Base-by-base conservation (phyloP, 345 rosid species). In the Aquilaria yunnanensis region DNA sequence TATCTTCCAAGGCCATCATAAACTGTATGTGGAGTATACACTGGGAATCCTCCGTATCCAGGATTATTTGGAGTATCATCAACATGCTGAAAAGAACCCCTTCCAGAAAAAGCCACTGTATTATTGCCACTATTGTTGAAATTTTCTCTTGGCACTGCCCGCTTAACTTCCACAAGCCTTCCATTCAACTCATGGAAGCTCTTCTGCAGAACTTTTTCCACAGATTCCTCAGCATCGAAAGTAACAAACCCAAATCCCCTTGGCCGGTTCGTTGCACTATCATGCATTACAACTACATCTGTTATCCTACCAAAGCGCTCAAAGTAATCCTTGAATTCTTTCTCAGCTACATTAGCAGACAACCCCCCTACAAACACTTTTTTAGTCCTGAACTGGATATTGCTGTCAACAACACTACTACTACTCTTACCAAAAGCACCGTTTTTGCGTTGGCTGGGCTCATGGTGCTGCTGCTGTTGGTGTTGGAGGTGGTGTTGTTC, bases 181-280 rank as follows among this genome's bases (percentile, higher is more conserved):
- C 85, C 80, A 72, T 73, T 82, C 75, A 89, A 59, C 67, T 85
- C 92, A 73, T 85, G 86, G 68, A 82, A 83, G 29, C 30, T 75
- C 34, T 80, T 85, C 64, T 67, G 69, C 89, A 86, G 70, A 48
- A 82, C 96, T 67, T 72, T 74, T 47, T 82, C 89, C 34, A 80
- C 95, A 23, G 95, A 78, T 60, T 89, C 85, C 71, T 85, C 96
- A 0, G 81, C 80, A 33, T 85, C 90, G 66, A 70, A 89, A 5
- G 96, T 89, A 59, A 92, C 84, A 72, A 89, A 87, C 30, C 98
- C 98, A 32, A 92, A 89, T 10, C 98, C 98, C 70, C 96, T 81
- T 29, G 95, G 95, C 61, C 86, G 80, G 71, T 83, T 80, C 5
- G 88, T 83, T 47, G 49, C 60, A 72, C 78, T 81, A 55, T 89